These are phyloP conservation scores for Boletus mariae DNA, from an alignment of 1,284 basidiomycete species.

Conservation along the genomic window DNA sequence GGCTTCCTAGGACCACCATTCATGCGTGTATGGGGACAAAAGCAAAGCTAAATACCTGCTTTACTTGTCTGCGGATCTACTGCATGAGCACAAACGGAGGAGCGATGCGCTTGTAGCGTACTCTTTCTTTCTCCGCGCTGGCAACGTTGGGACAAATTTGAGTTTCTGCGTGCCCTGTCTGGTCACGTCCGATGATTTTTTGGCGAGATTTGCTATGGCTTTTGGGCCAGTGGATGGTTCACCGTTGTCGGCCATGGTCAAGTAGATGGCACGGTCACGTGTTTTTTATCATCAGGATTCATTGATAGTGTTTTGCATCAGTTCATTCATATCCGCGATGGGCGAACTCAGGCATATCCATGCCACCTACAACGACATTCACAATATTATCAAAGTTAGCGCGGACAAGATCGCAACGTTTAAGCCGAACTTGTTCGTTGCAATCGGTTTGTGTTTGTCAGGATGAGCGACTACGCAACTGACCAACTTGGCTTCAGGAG, in stretches of 20 bases:
- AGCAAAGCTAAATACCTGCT: constrained; percentile 35
- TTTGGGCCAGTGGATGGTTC: constrained; percentile 34
- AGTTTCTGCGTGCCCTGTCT: constrained; percentile 69
- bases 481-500: constrained; percentile 44
- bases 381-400: constrained; percentile 68
- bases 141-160: constrained; percentile 76
- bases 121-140: constrained; percentile 71
- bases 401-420: constrained; percentile 66
- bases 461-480: neutral
- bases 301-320: neutral
- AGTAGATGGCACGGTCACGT: constrained; percentile 19
- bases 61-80: constrained; percentile 35
- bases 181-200: constrained; percentile 66
- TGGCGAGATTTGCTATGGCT: constrained; percentile 72
- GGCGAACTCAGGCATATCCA: constrained; percentile 56
- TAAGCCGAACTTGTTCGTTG: constrained; percentile 76
- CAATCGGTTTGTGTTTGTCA: constrained; percentile 57
- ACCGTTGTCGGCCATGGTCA: constrained; percentile 22
- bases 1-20: constrained; percentile 44
- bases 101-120: constrained; percentile 38
- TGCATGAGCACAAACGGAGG: constrained; percentile 16
- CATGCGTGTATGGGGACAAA: neutral
- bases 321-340: constrained; percentile 26
- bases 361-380: constrained; percentile 82
- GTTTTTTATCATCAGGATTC: neutral